Evolutionary conservation across 257 asterid species (phyloP).

Genomic region (Solanum sejunctum): DNA sequence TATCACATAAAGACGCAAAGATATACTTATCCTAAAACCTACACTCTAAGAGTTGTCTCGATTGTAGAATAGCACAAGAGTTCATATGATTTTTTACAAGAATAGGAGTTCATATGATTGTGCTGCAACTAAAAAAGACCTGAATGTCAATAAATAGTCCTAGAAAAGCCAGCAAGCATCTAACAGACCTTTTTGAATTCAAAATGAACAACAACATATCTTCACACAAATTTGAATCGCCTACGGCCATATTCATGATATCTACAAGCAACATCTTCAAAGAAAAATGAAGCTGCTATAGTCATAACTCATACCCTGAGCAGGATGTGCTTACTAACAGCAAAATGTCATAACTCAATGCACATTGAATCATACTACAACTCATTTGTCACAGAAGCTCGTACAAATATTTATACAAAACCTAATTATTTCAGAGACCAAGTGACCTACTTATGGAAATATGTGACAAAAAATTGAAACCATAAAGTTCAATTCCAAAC

Average conservation of each 20-base stretch:
- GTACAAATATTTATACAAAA: not conserved
- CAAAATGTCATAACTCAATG: not conserved
- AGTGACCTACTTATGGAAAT: not conserved
- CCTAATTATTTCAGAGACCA: not conserved
- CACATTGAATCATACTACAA: not conserved
- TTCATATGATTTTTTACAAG: not conserved
- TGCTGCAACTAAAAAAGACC: not conserved
- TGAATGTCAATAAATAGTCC: not conserved
- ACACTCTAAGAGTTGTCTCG: not conserved
- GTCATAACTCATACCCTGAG: not conserved
- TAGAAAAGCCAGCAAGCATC: not conserved
- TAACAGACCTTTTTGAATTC: not conserved
- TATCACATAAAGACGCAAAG: not conserved
- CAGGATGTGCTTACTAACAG: not conserved
- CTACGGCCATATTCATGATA: not conserved
- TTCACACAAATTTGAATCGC: not conserved
- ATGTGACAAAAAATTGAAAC: not conserved
- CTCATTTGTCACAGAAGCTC: not conserved
- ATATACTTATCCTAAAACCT: not conserved
- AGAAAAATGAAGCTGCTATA: not conserved
- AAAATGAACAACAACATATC: not conserved
- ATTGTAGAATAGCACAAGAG: not conserved
- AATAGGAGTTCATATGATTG: not conserved
- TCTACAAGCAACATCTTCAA: not conserved
- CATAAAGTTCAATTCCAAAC: not conserved